Percentiles rank a stretch among this genome's conserved stretches.
Evolutionary conservation across 2,329 filamentous ascomycete genomes (phyloP).

Genomic region (Paecilomyces sp.): DNA sequence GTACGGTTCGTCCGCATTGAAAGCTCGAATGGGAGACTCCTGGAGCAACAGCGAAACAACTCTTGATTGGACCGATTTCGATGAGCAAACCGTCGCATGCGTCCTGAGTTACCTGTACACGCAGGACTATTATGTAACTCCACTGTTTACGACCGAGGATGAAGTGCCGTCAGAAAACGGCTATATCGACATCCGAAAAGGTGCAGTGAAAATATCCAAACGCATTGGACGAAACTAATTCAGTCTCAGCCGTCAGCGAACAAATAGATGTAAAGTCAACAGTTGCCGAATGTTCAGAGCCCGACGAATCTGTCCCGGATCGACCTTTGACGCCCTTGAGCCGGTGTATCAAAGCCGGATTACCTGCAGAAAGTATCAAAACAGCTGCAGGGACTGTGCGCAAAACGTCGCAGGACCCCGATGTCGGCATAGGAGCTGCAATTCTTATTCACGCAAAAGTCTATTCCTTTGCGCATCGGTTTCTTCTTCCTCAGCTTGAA

Average conservation of each 20-base stretch:
- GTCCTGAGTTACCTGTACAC: neutral
- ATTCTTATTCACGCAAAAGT: conserved; percentile 1
- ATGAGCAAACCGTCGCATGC: neutral
- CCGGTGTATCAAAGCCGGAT: neutral
- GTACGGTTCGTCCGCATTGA: neutral
- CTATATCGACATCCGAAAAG: neutral
- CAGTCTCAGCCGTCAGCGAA: neutral
- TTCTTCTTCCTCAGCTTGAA: neutral
- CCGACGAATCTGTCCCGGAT: neutral
- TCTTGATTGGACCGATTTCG: neutral
- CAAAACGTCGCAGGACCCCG: neutral
- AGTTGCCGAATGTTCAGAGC: neutral
- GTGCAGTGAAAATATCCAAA: neutral
- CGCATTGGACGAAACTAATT: neutral
- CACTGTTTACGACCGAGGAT: neutral
- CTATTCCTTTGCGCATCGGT: neutral
- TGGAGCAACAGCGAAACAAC: neutral
- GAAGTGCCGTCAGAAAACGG: neutral
- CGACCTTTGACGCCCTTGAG: conserved; percentile 2
- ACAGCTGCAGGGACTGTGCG: neutral
- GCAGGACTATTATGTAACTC: neutral
- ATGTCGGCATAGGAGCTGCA: neutral
- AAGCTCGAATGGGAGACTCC: neutral
- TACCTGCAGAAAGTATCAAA: neutral
- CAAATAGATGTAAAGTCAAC: neutral